Base-by-base conservation (phyloP, 352 stramenopile genomes). In the Globisporangium canariense region DNA sequence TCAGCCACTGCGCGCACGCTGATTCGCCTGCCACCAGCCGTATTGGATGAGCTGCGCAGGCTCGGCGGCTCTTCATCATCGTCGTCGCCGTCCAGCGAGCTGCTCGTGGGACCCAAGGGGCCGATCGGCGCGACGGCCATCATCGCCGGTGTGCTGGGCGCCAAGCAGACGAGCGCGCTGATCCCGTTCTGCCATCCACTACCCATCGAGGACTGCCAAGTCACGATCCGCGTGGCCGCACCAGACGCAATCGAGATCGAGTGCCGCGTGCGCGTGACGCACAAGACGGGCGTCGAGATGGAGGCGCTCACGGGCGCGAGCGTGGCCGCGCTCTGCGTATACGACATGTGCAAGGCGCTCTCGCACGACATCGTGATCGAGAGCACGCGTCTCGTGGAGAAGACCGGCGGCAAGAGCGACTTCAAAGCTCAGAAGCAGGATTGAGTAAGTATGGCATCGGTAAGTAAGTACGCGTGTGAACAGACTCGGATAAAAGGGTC, bases 311-410 rank as follows among this genome's bases (percentile, higher is more conserved):
- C 89, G 18, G 97, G 96, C 32, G 94, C 90, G 28, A 96, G 83
- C 13, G 75, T 98, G 20, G 97, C 97, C 4, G 96, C 97, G 50
- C 78, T 99, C 1, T 98, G 90, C 43, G 94, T 99, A 30, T 99
- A 99, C 77, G 97, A 99, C 81, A 99, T 99, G 97, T 96, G 94
- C 72, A 99, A 99, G 76, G 97, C 94, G 20, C 69, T 99, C 46
- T 98, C 91, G 66, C 94, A 60, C 41, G 46, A 57, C n/a, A 97
- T 99, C 32, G 76, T 97, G 28, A 98, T 99, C 62, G 79, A 93
- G 59, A 78, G 80, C 46, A 98, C 94, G 34, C 68, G 83, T 22
- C 80, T 99, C 5, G 66, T 98, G 16, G 61, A 74, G 55, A 99
- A 98, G 58, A 96, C 76, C 4, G 95, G 96, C 53, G 96, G 96